Evolutionary conservation across 164 flowering plant genomes (phyloP), one percentile per base, ranked within the genome.

Genomic region (grape (Vitis vinifera)): DNA sequence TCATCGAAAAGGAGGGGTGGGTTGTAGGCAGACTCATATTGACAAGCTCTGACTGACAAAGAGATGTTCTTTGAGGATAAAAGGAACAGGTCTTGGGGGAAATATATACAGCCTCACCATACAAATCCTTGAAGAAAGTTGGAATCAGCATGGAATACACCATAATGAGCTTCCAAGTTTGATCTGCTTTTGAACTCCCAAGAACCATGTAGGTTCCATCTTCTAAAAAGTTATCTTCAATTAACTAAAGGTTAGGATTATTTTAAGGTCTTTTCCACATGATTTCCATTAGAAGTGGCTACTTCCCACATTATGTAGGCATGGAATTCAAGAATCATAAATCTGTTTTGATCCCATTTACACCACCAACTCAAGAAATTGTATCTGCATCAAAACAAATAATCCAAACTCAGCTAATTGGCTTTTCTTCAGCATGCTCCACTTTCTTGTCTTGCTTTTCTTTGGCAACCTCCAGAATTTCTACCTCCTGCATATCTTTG

Each of bases 1-100:
- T 68, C 63, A 67, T 62, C 47, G 48, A 66, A 49, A 66, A 49
- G 51, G 44, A 51, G 70, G 48, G 55, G 67, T 73, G 74, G 68
- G 68, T 74, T 1, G 37, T n/a, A 17, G 53, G 11, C 10, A 51
- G 57, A 55, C 51, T 66, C 63, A 51, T 55, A 50, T 37, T 72
- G 65, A 68, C 51, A 48, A 69, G 69, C 71, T 56, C 68, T 59
- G 64, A 62, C 63, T 50, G 65, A n/a, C 17, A 31, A 14, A 51
- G 17, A 44, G 47, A 48, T 51, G 30, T n/a, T 29, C 59, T 66
- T 67, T 15, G 51, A 19, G 30, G 37, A 11, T 37, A 37, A 9
- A 51, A 53, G 47, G 44, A 56, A 55, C 48, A 31, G 27, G 31
- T 59, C 51, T 44, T 17, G 48, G 23, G 16, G 56, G 9, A 17